phyloP scores from a whole-genome alignment of 352 stramenopile genomes.

The Globisporangium ultimum region DNA sequence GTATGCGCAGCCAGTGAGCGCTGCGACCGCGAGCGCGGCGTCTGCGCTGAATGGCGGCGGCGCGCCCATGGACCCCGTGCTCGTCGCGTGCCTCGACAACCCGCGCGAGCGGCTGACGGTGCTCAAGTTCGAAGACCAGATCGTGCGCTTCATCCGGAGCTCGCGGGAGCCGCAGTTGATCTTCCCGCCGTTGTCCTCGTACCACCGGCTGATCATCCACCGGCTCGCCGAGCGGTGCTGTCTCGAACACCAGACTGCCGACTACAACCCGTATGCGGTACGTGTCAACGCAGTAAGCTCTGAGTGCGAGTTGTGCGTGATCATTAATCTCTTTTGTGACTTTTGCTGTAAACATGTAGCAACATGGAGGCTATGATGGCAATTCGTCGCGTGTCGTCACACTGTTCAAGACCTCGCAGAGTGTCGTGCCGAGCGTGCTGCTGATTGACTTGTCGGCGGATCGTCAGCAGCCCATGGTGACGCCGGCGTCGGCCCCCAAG shows the following conservation, averaged over 20 bases:
- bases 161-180: slow-evolving; percentile 62
- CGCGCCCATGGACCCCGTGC: slow-evolving; percentile 68
- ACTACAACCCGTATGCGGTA: slow-evolving; percentile 54
- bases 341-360: no score
- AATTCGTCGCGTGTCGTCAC: slow-evolving; percentile 82
- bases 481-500: slow-evolving; percentile 77
- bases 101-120: slow-evolving; percentile 73
- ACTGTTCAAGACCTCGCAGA: slow-evolving; percentile 84
- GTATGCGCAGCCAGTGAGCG: slow-evolving; percentile 38
- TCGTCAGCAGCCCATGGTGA: slow-evolving; percentile 52
- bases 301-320: no score
- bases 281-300: not conserved
- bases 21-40: slow-evolving; percentile 53
- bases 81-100: slow-evolving; percentile 79
- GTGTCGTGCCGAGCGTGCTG: slow-evolving; percentile 68
- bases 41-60: slow-evolving; percentile 16
- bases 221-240: slow-evolving; percentile 91
- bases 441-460: slow-evolving; percentile 87
- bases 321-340: no score
- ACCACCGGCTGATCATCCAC: slow-evolving; percentile 90
- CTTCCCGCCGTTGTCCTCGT: slow-evolving; percentile 83
- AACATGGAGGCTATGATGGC: slow-evolving; percentile 37
- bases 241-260: slow-evolving; percentile 86
- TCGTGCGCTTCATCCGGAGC: slow-evolving; percentile 75
- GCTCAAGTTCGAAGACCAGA: slow-evolving; percentile 87